A percentile compares a stretch with the other conserved stretches of the same genome.
Evolutionary conservation across 73 alveolate species (phyloP).

Genomic region (Tetrahymena elliotti): DNA sequence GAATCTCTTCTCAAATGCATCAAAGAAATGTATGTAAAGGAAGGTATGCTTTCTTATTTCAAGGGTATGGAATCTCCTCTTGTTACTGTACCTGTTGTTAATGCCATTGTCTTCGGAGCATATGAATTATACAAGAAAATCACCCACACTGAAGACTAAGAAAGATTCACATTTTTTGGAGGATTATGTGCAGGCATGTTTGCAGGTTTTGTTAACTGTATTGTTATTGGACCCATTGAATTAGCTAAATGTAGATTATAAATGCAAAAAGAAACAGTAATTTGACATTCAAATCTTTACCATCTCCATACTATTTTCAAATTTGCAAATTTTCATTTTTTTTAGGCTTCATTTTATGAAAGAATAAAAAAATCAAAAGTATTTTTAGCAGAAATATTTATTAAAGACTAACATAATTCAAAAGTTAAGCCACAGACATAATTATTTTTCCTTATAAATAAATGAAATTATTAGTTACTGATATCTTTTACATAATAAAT

Average conservation of each 20-base stretch:
- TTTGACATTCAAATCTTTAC: not conserved
- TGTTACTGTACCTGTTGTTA: conserved; percentile 40
- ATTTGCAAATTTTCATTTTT: not conserved
- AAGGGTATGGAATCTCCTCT: conserved; percentile 54
- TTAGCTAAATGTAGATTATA: conserved; percentile 52
- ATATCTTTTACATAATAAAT: no score
- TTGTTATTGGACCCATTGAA: conserved; percentile 42
- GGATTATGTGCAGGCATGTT: conserved; percentile 43
- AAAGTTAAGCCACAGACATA: not conserved
- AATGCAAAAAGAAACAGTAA: conserved; percentile 31
- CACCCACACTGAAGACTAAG: not conserved
- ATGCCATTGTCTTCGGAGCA: conserved; percentile 50
- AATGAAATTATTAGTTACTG: not conserved
- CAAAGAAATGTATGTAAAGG: conserved; percentile 1
- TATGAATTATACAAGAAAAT: conserved; percentile 41
- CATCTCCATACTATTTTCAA: not conserved
- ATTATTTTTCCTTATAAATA: not conserved
- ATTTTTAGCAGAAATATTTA: not conserved
- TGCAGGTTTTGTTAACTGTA: conserved; percentile 40
- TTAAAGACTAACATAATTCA: no score
- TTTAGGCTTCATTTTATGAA: not conserved
- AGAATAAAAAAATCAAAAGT: not conserved
- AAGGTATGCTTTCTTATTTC: conserved; percentile 32
- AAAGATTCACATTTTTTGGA: conserved; percentile 15
- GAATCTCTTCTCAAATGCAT: not conserved